Conservation (phyloP, 106 monocot species). For the Iris macrosiphon region DNA sequence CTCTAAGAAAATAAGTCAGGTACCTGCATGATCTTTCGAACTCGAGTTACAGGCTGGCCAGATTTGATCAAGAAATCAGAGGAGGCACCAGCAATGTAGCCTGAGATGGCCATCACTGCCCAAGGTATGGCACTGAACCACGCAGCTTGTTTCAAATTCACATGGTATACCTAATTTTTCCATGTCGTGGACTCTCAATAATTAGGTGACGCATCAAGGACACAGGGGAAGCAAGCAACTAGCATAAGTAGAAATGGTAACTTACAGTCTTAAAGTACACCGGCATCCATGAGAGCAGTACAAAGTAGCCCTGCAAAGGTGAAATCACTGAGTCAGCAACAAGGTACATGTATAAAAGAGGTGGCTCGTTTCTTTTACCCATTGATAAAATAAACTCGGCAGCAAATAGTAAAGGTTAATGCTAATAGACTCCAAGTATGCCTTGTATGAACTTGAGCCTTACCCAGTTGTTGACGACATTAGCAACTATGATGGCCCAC, state of each 20-base stretch:
- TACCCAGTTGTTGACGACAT: slow-evolving; percentile 95
- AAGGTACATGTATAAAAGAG: neutral
- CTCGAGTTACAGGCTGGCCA: slow-evolving; percentile 37
- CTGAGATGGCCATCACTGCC: slow-evolving; percentile 84
- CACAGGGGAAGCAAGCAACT: no score
- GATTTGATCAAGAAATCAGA: slow-evolving; percentile 80
- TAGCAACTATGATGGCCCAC: slow-evolving; percentile 81
- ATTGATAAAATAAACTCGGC: no score
- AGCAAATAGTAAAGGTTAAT: no score
- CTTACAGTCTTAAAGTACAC: slow-evolving; percentile 95
- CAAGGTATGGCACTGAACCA: slow-evolving; percentile 96
- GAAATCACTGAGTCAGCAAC: neutral
- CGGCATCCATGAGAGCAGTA: slow-evolving; percentile 95
- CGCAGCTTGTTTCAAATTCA: slow-evolving; percentile 89
- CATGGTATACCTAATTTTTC: slow-evolving; percentile 88
- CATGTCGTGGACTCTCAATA: no score
- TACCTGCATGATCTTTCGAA: slow-evolving; percentile 91
- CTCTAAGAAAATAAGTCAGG: neutral
- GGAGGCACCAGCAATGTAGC: slow-evolving; percentile 72
- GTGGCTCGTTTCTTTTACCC: neutral
- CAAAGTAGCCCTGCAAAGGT: slow-evolving; percentile 78
- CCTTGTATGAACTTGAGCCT: neutral
- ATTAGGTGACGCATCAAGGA: neutral
- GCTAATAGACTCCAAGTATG: no score
- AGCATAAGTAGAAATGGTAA: neutral